Evolutionary conservation across 495 filamentous ascomycete species (phyloP).

Genomic region (Penicillium crystallinum): DNA sequence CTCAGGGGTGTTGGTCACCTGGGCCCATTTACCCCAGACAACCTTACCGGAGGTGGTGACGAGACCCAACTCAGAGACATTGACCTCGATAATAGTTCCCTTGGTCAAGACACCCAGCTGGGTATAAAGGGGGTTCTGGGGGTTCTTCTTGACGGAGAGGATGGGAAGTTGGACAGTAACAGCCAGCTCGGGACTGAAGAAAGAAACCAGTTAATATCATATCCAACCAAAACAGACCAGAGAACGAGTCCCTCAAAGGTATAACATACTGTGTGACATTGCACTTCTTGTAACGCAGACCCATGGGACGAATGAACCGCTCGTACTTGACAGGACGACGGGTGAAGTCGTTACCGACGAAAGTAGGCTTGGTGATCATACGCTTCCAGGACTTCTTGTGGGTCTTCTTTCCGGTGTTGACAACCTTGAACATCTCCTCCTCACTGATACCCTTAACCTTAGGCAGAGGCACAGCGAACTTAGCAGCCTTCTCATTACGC

Average conservation of each 20-base stretch:
- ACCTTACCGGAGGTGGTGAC: constrained; percentile 92
- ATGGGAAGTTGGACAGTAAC: constrained; percentile 94
- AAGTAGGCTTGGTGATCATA: constrained; percentile 90
- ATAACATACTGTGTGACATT: constrained; percentile 68
- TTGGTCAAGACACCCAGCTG: constrained; percentile 91
- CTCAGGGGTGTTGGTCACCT: constrained; percentile 65
- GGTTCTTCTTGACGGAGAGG: constrained; percentile 96
- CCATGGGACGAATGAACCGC: constrained; percentile 76
- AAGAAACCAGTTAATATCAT: constrained; percentile 12
- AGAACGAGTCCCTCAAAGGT: neutral
- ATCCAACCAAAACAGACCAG: neutral
- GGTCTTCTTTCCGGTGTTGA: constrained; percentile 88
- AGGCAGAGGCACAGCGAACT: constrained; percentile 88
- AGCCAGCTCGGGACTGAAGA: constrained; percentile 60
- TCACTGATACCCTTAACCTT: constrained; percentile 92
- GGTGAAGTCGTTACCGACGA: constrained; percentile 89
- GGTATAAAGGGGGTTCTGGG: constrained; percentile 89
- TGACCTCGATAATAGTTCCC: constrained; percentile 94
- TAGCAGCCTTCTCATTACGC: constrained; percentile 87
- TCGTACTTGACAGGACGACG: constrained; percentile 92
- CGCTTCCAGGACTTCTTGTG: constrained; percentile 85
- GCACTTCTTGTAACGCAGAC: constrained; percentile 86
- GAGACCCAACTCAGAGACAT: constrained; percentile 87
- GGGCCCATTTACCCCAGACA: constrained; percentile 84
- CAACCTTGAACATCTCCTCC: constrained; percentile 98